These are phyloP conservation scores for Lumnitzera littorea DNA, from an alignment of 345 rosid genomes.

Conservation along the genomic window DNA sequence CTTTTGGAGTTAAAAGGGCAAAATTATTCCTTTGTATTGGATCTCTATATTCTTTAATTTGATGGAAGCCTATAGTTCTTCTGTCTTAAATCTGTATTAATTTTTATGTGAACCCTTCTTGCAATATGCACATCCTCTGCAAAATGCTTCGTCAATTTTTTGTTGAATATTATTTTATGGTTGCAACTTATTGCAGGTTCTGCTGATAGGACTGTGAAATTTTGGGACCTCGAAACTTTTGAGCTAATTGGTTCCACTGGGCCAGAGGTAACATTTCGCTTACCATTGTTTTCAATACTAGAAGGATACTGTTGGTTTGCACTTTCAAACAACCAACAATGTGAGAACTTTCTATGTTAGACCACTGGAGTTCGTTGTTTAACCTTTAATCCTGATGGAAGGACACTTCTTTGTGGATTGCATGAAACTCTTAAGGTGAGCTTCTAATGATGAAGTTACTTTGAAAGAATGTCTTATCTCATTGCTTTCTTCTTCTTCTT, in stretches of 20 bases:
- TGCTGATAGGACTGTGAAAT: conserved; percentile 93
- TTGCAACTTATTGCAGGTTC: conserved; percentile 49
- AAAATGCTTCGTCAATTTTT: background rate
- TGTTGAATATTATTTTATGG: conserved; percentile 2
- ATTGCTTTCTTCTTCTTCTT: background rate
- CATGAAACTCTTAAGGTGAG: conserved; percentile 86
- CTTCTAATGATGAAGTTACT: background rate
- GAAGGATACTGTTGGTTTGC: too few species aligned
- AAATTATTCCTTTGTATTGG: too few species aligned
- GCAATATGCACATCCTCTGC: too few species aligned
- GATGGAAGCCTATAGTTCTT: too few species aligned
- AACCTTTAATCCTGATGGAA: conserved; percentile 93
- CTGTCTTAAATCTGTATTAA: too few species aligned
- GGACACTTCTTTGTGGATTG: conserved; percentile 88
- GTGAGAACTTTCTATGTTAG: conserved; percentile 30
- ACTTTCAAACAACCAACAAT: background rate
- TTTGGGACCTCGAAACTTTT: conserved; percentile 98
- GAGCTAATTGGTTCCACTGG: conserved; percentile 94
- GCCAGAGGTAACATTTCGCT: conserved; percentile 62
- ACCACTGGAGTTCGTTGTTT: conserved; percentile 84
- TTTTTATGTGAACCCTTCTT: too few species aligned
- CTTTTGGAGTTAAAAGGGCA: too few species aligned
- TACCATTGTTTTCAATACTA: too few species aligned
- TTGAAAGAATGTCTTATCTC: conserved; percentile 4
- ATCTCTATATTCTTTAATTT: too few species aligned